Percentiles rank a stretch among this genome's conserved stretches.
Conservation (phyloP, 768 basidiomycete species). For the Boletus rex-veris region DNA sequence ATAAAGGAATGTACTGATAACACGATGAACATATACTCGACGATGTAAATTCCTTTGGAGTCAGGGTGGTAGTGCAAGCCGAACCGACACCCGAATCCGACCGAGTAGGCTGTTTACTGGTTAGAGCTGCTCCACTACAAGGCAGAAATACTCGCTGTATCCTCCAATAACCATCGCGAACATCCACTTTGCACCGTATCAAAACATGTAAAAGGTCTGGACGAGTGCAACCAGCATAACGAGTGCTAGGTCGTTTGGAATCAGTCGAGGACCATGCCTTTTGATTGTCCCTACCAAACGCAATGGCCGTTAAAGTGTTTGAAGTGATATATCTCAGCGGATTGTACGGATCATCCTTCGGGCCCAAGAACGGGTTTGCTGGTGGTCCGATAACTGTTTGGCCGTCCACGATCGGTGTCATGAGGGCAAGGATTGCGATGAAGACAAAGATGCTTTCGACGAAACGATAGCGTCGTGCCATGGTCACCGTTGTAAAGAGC, state of each 20-base stretch:
- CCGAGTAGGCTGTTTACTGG: slow-evolving; percentile 44
- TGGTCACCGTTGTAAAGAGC: background rate
- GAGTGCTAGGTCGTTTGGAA: slow-evolving; percentile 15
- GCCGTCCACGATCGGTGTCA: background rate
- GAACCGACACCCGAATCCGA: slow-evolving; percentile 56
- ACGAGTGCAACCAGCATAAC: slow-evolving; percentile 39
- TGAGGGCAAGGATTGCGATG: background rate
- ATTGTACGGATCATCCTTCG: slow-evolving; percentile 50
- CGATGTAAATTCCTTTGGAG: slow-evolving; percentile 49
- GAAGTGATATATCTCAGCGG: slow-evolving; percentile 54
- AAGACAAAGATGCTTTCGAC: background rate
- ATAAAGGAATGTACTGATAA: slow-evolving; percentile 39
- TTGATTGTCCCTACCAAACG: slow-evolving; percentile 36
- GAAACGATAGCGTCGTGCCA: background rate
- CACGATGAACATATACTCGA: slow-evolving; percentile 57
- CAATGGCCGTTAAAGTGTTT: slow-evolving; percentile 48
- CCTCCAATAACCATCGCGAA: slow-evolving; percentile 58
- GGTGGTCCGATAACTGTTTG: slow-evolving; percentile 3
- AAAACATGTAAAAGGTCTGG: slow-evolving; percentile 42
- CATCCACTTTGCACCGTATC: slow-evolving; percentile 56
- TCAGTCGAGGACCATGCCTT: background rate
- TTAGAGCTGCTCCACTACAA: background rate
- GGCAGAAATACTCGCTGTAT: slow-evolving; percentile 40
- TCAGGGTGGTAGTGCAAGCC: slow-evolving; percentile 53
- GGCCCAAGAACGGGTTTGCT: slow-evolving; percentile 33